These are phyloP conservation scores for Paraphaeosphaeria minitans DNA, from an alignment of 2,329 filamentous ascomycete genomes.

Conservation along the genomic window DNA sequence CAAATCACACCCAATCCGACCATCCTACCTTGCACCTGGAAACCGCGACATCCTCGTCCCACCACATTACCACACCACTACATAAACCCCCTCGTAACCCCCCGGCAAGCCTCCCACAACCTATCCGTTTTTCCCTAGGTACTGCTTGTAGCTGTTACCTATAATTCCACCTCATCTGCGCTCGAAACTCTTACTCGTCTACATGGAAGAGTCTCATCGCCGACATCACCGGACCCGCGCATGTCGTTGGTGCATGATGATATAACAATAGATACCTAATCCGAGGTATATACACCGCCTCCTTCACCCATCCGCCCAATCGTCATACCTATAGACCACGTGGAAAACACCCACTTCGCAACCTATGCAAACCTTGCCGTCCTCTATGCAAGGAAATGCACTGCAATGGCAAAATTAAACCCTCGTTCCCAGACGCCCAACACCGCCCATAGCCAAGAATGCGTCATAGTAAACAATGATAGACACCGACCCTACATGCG, in stretches of 20 bases:
- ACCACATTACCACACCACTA: neutral
- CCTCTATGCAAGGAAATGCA: constrained; percentile 2
- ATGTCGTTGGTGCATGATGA: neutral
- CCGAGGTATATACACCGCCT: neutral
- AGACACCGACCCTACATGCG: constrained; percentile 6
- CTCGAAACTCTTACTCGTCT: too few relatives aligned
- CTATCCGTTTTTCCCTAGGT: constrained; percentile 36
- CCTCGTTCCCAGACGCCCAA: neutral
- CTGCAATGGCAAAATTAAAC: neutral
- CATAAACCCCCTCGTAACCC: constrained; percentile 32
- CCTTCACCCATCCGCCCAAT: too few relatives aligned
- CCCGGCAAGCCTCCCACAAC: constrained; percentile 51
- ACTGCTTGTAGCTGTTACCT: too few relatives aligned
- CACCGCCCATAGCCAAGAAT: neutral
- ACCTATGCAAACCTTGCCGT: neutral
- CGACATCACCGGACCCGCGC: neutral
- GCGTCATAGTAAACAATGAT: neutral
- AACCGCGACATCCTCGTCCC: too few relatives aligned
- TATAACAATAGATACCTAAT: neutral
- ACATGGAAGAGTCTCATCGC: too few relatives aligned
- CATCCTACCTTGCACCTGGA: too few relatives aligned
- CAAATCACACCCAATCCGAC: too few relatives aligned
- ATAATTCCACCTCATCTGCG: too few relatives aligned
- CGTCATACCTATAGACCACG: neutral
- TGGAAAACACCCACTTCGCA: neutral